These are phyloP conservation scores for Triticum monococcum DNA, from an alignment of 176 grass and related monocot genomes.

Conservation along the genomic window DNA sequence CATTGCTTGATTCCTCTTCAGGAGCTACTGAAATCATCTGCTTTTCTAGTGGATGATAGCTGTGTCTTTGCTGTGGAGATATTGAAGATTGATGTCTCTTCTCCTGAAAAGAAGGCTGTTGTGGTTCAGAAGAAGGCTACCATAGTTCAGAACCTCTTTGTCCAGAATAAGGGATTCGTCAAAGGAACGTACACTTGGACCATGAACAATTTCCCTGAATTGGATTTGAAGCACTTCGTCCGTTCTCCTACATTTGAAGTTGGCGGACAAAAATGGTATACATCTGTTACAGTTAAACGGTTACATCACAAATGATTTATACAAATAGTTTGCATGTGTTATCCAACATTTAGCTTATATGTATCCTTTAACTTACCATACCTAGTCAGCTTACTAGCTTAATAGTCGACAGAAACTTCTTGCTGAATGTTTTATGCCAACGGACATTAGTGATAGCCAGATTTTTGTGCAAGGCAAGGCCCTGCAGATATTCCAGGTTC, in stretches of 20 bases:
- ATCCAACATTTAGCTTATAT: too few relatives aligned
- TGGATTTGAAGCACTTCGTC: neutral
- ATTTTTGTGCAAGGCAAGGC: too few relatives aligned
- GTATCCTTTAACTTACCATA: too few relatives aligned
- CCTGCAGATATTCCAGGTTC: too few relatives aligned
- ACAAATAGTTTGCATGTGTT: too few relatives aligned
- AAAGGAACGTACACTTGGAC: slow-evolving; percentile 35
- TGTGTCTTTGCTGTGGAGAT: slow-evolving; percentile 39
- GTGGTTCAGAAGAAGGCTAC: slow-evolving; percentile 6
- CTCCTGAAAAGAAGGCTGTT: slow-evolving; percentile 2
- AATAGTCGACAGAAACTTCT: too few relatives aligned
- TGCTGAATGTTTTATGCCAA: too few relatives aligned
- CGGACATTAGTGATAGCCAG: too few relatives aligned
- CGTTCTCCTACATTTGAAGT: slow-evolving; percentile 18
- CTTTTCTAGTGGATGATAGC: slow-evolving; percentile 34
- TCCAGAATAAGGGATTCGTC: slow-evolving; percentile 28
- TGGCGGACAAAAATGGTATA: slow-evolving; percentile 23
- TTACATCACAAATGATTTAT: neutral
- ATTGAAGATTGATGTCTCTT: neutral
- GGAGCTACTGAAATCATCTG: slow-evolving; percentile 23
- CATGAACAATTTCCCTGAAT: slow-evolving; percentile 6
- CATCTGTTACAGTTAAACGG: neutral
- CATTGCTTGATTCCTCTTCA: slow-evolving; percentile 20
- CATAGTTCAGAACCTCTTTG: slow-evolving; percentile 24
- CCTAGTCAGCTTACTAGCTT: too few relatives aligned